Evolutionary conservation across 1,284 basidiomycete genomes (phyloP), one percentile per base, ranked within the genome.

Genomic region (Tilletia indica): DNA sequence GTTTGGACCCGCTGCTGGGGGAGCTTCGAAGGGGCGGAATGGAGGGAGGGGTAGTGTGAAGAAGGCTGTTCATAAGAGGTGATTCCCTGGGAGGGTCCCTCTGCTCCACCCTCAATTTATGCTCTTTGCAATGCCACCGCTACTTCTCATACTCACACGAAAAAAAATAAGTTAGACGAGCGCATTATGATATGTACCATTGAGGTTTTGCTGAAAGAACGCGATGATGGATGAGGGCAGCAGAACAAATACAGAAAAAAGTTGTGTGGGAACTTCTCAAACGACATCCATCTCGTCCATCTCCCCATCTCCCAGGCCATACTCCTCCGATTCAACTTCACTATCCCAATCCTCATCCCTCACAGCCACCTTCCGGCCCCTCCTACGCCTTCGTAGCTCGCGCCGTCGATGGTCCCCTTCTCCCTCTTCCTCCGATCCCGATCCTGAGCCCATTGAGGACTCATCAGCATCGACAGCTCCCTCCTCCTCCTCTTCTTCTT

Each of bases 341-440:
- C 76, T 77, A 3, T 71, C 74, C 76, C 76, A 77, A 38, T 76
- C 76, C 11, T 76, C 72, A 21, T 74, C 74, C 21, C 54, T 14
- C 56, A 5, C 56, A 34, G 25, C 56, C 56, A 5, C 56, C 16
- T 54, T 54, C 21, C 21, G 21, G 25, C 56, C 34, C 6, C 56
- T 14, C 8, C 12, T 31, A 21, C n/a, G 5, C 11, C 21, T 58
- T 8, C 61, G 61, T 39, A n/a, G 21, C 1, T 36, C 8, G 16
- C 51, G 51, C 16, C 51, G 51, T 12, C 51, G 51, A 25, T 12
- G 51, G 21, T 6, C 12, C 19, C 61, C 2, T 0, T 36, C 36
- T 39, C 61, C 61, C 4, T 42, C 12, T 16, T 14, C 38, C 12
- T 64, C 38, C 14, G 31, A 25, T 3, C 36, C 61, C 38, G 61